phyloP scores from a whole-genome alignment of 2,329 filamentous ascomycete genomes.

The Aulographum hederae region DNA sequence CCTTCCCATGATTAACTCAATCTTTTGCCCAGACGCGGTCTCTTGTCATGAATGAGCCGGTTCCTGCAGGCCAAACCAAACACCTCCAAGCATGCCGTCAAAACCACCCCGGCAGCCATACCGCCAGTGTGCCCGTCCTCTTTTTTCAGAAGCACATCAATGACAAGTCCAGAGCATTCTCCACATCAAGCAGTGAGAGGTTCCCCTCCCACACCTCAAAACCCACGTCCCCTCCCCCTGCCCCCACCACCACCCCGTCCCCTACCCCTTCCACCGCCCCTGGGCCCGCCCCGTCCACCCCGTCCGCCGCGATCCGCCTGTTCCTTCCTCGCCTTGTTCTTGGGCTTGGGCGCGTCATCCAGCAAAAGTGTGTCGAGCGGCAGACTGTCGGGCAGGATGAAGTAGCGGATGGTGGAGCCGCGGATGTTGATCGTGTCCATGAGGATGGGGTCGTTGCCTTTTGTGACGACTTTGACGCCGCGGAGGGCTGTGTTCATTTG shows the following conservation, averaged over 20 bases:
- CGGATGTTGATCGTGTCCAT: conserved; percentile 95
- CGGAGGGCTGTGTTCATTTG: conserved; percentile 97
- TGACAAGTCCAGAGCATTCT: neutral
- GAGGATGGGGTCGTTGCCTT: conserved; percentile 68
- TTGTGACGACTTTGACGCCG: conserved; percentile 89
- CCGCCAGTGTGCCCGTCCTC: too few species aligned
- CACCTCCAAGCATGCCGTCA: too few species aligned
- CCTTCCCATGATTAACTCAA: too few species aligned
- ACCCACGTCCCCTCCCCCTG: conserved; percentile 25
- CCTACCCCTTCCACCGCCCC: conserved; percentile 21
- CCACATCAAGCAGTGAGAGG: neutral
- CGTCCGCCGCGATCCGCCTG: conserved; percentile 30
- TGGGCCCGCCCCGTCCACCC: conserved; percentile 29
- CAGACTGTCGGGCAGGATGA: conserved; percentile 87
- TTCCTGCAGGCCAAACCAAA: too few species aligned
- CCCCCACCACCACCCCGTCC: too few species aligned
- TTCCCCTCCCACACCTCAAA: neutral
- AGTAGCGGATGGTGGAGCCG: conserved; percentile 89
- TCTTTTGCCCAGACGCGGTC: too few species aligned
- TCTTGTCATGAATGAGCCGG: too few species aligned
- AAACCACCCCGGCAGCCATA: too few species aligned
- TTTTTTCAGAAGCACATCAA: too few species aligned
- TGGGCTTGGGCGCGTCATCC: conserved; percentile 92
- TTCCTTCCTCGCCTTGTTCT: conserved; percentile 99
- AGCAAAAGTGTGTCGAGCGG: conserved; percentile 90